Base-by-base conservation (phyloP, 805 yeast genomes). In the Ogataea salicorniae region DNA sequence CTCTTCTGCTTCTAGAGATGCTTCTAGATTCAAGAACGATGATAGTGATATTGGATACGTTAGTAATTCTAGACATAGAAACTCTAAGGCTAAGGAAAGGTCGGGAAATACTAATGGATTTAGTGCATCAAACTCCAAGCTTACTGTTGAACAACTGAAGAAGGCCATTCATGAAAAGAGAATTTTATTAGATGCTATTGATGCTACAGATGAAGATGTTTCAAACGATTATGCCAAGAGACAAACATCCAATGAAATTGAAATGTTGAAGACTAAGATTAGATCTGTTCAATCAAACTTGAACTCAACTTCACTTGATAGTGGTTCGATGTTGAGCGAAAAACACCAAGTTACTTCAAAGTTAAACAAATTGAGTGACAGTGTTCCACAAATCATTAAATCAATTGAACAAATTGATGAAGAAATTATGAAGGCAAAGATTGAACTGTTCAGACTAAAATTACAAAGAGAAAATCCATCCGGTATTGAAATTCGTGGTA, bases 151-250 rank as follows among this genome's bases (percentile, higher is more conserved):
- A 4, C 78, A 77, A 8, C 70, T 89, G 56, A 80, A 79, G 57
- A 85, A 82, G 52, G 66, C 76, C 54, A 75, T 90, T 39, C 80
- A 80, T 41, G 95, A 88, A 59, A 86, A 86, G 71, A 77, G 79
- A 57, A 81, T 84, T 43, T 59, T 86, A 42, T 68, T 89, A 43
- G 86, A 79, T 49, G 88, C 94, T 1, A 62, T 85, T 51, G 90
- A 84, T 56, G 79, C 86, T 13, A 79, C 80, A 56, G 92, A 79
- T 57, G 76, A 70, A 46, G 81, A 77, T 48, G 47, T 62, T 16
- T 45, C 63, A 5, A 35, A 49, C 52, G 48, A 60, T 59, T 59
- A 51, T 46, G 64, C 49, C 6, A 46, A 53, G 16, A 68, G 69
- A 40, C 68, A 67, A 42, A 77, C 79, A 41, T 52, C 67, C 20